Evolutionary conservation across 257 asterid species (phyloP).

Genomic region (Petrea volubilis): DNA sequence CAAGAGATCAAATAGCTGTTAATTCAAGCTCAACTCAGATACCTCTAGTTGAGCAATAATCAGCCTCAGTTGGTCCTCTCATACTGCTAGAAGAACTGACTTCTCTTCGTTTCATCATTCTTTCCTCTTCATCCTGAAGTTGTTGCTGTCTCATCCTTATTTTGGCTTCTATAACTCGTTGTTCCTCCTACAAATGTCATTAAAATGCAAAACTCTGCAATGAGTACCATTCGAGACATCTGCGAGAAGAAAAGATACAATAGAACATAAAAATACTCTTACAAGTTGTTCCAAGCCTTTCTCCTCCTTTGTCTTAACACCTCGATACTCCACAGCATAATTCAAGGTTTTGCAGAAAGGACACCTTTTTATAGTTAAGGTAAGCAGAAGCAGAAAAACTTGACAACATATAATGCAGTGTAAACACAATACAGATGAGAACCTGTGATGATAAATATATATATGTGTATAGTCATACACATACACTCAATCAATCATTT

Average conservation of each 20-base stretch:
- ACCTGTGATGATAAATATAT: neutral
- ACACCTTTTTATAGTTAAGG: slow-evolving; percentile 70
- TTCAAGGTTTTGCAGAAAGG: slow-evolving; percentile 93
- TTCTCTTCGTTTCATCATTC: slow-evolving; percentile 60
- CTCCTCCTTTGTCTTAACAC: slow-evolving; percentile 89
- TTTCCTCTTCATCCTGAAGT: slow-evolving; percentile 87
- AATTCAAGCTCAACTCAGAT: slow-evolving; percentile 14
- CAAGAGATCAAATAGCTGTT: neutral
- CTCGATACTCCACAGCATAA: slow-evolving; percentile 97
- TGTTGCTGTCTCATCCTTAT: slow-evolving; percentile 96
- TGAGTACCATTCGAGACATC: slow-evolving; percentile 9
- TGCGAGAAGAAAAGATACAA: neutral
- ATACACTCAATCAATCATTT: neutral
- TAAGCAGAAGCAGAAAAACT: slow-evolving; percentile 15
- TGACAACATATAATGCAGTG: slow-evolving; percentile 3
- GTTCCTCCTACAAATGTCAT: slow-evolving; percentile 72
- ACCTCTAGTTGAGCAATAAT: slow-evolving; percentile 70
- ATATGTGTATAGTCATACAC: neutral
- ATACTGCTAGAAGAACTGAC: slow-evolving; percentile 55
- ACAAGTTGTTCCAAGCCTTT: slow-evolving; percentile 94
- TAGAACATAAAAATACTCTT: slow-evolving; percentile 32
- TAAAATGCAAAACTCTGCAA: neutral
- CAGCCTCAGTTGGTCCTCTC: slow-evolving; percentile 58
- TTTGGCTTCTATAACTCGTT: slow-evolving; percentile 96
- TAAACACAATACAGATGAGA: neutral